Percentiles rank a stretch among this genome's conserved stretches.
Conservation (phyloP, 1,139 yeast genomes). For the Blastobotrys indianensis region DNA sequence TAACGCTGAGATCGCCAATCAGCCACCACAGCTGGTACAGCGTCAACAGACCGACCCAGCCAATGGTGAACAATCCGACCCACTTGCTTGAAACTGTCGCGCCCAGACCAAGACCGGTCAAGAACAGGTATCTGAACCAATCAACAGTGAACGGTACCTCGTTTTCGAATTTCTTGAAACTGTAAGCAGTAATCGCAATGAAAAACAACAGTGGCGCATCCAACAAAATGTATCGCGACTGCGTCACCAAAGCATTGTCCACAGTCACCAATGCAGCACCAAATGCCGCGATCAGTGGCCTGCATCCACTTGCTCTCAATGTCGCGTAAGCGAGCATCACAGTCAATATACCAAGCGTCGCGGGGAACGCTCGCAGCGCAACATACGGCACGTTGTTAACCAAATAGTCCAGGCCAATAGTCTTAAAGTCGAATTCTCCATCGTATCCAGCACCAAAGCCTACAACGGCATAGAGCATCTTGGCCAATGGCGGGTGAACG, state of each 20-base stretch:
- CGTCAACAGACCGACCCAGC: slow-evolving; percentile 82
- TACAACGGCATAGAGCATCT: slow-evolving; percentile 80
- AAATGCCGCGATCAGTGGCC: slow-evolving; percentile 64
- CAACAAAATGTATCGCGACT: slow-evolving; percentile 80
- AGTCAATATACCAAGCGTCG: slow-evolving; percentile 74
- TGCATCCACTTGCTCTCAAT: slow-evolving; percentile 78
- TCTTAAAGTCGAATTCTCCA: slow-evolving; percentile 86
- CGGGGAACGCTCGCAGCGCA: slow-evolving; percentile 82
- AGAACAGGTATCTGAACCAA: slow-evolving; percentile 67
- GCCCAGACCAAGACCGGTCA: slow-evolving; percentile 80
- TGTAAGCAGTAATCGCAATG: slow-evolving; percentile 79
- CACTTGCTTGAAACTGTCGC: slow-evolving; percentile 87
- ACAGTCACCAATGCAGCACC: slow-evolving; percentile 64
- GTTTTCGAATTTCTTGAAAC: slow-evolving; percentile 74
- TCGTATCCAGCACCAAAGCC: slow-evolving; percentile 88
- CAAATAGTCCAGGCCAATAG: slow-evolving; percentile 78
- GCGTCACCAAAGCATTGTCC: slow-evolving; percentile 84
- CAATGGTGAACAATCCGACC: slow-evolving; percentile 94
- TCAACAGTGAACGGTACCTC: slow-evolving; percentile 61
- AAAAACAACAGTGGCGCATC: slow-evolving; percentile 90
- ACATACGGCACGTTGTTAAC: slow-evolving; percentile 77
- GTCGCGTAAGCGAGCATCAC: slow-evolving; percentile 74
- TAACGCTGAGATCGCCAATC: slow-evolving; percentile 75
- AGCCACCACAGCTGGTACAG: slow-evolving; percentile 78
- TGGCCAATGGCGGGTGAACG: slow-evolving; percentile 97